Evolutionary conservation across 345 rosid species (phyloP).

Genomic region (Odontarrhena argentea): DNA sequence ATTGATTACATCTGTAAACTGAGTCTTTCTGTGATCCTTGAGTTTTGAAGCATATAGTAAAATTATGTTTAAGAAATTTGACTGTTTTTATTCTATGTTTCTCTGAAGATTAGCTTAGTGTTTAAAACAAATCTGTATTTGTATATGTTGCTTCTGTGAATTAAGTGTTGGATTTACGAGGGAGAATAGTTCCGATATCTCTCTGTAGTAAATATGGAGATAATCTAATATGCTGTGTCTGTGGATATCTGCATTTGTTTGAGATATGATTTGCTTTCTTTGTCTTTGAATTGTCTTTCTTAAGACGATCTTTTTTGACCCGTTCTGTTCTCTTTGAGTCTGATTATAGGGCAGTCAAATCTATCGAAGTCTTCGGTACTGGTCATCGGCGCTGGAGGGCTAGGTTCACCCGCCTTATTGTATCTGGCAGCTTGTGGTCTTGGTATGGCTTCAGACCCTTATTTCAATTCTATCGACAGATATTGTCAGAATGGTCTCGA

Average conservation of each 20-base stretch:
- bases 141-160: background rate
- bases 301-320: background rate
- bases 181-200: too few relatives aligned
- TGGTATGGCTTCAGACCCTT: slow-evolving; percentile 49
- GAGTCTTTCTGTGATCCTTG: background rate
- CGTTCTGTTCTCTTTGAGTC: slow-evolving; percentile 2
- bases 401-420: slow-evolving; percentile 85
- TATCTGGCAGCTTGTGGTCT: slow-evolving; percentile 94
- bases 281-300: background rate
- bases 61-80: background rate
- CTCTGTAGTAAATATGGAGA: too few relatives aligned
- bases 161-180: background rate
- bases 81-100: background rate
- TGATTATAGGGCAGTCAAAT: slow-evolving; percentile 67
- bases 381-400: slow-evolving; percentile 95
- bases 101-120: background rate
- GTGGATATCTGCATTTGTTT: background rate
- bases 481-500: background rate
- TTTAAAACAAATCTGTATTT: background rate
- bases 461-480: background rate
- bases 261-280: background rate
- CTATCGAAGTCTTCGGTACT: slow-evolving; percentile 76
- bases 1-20: background rate
- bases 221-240: background rate
- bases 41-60: background rate